Evolutionary conservation across 495 filamentous ascomycete species (phyloP).

Genomic region (Pyrenula massariospora): DNA sequence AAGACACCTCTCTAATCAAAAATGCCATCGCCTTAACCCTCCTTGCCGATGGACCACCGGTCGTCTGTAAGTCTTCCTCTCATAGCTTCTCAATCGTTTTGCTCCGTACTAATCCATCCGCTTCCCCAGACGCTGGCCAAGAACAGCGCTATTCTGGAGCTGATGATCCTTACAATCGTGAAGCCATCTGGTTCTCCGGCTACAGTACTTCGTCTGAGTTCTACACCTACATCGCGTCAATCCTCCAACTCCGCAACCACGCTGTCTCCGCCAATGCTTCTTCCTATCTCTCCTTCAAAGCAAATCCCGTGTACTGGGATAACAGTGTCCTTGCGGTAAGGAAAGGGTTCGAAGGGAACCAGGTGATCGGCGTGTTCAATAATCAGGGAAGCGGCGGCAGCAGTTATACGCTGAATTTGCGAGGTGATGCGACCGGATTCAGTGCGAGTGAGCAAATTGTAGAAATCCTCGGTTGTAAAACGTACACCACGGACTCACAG

Average conservation of each 20-base stretch:
- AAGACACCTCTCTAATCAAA: conserved; percentile 40
- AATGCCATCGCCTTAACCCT: conserved; percentile 64
- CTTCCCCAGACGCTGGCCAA: conserved; percentile 54
- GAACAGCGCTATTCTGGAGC: conserved; percentile 62
- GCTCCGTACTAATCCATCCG: conserved; percentile 59
- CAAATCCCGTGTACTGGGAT: conserved; percentile 41
- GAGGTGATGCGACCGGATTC: conserved; percentile 20
- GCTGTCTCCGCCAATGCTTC: conserved; percentile 16
- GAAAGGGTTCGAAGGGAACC: conserved; percentile 43
- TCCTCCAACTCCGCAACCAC: conserved; percentile 49
- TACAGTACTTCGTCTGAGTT: conserved; percentile 50
- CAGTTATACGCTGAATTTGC: conserved; percentile 33
- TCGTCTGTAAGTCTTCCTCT: too few species aligned
- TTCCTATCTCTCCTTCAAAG: neutral
- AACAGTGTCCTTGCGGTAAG: conserved; percentile 46
- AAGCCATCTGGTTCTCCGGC: conserved; percentile 60
- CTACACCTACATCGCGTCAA: conserved; percentile 45
- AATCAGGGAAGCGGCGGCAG: conserved; percentile 40
- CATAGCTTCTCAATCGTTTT: conserved; percentile 52
- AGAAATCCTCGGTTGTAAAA: conserved; percentile 33
- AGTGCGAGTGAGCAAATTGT: conserved; percentile 19
- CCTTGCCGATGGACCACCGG: conserved; percentile 56
- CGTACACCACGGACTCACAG: conserved; percentile 19
- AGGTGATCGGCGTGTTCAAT: conserved; percentile 48
- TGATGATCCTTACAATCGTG: conserved; percentile 56